Evolutionary conservation across 345 rosid genomes (phyloP).

Genomic region (Eucalyptus rudis): DNA sequence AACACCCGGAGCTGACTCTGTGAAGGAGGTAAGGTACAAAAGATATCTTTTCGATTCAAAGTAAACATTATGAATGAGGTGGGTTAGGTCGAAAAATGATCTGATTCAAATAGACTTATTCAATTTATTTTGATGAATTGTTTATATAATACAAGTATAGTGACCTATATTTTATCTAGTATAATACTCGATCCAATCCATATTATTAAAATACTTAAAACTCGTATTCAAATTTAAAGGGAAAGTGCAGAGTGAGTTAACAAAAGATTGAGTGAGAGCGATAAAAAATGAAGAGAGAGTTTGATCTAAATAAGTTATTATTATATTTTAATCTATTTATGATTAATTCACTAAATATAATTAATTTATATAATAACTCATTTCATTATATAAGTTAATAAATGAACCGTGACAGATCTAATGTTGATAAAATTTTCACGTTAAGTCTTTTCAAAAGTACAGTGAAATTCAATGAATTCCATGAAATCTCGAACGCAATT

Average conservation of each 20-base stretch:
- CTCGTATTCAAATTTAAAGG: neutral
- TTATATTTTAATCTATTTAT: neutral
- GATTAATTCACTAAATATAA: neutral
- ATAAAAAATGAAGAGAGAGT: neutral
- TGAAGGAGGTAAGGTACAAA: neutral
- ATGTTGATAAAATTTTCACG: neutral
- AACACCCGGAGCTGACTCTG: neutral
- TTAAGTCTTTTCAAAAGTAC: neutral
- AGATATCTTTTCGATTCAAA: too few species aligned
- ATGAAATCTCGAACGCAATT: neutral
- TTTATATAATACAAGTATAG: neutral
- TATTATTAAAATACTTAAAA: neutral
- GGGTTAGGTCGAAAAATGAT: neutral
- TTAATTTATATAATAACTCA: neutral
- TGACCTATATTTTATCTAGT: fast-evolving
- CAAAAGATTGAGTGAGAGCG: fast-evolving
- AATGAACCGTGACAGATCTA: too few species aligned
- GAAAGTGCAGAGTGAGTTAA: fast-evolving
- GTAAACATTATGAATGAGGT: fast-evolving
- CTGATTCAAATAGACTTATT: neutral
- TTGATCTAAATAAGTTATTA: neutral
- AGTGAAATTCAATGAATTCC: neutral
- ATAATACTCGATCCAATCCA: neutral
- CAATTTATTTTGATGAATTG: neutral
- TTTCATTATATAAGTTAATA: neutral